Conservation (phyloP, 2,329 filamentous ascomycete genomes). For the Aspergillus ruber region DNA sequence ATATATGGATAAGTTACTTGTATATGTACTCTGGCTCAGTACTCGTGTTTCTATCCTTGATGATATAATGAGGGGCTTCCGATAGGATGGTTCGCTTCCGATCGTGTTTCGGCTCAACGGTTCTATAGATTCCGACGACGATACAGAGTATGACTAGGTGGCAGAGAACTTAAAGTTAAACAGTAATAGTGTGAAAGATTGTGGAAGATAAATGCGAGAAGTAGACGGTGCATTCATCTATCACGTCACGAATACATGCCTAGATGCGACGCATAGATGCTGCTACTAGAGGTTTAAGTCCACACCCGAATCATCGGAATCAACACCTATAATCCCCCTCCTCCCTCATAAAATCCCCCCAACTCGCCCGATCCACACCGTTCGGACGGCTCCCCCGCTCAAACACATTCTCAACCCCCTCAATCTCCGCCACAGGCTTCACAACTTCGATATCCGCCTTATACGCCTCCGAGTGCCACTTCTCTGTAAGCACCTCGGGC, state of each 20-base stretch:
- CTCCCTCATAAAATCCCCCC: slow-evolving; percentile 31
- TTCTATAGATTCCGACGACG: background rate
- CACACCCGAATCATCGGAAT: background rate
- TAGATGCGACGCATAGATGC: too few species aligned
- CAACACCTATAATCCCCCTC: slow-evolving; percentile 22
- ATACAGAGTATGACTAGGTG: background rate
- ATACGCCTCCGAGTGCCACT: slow-evolving; percentile 43
- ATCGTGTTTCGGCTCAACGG: background rate
- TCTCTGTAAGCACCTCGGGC: slow-evolving; percentile 42
- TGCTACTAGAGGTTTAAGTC: too few species aligned
- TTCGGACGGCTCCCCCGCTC: slow-evolving; percentile 46
- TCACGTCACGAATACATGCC: too few species aligned
- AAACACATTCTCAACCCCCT: slow-evolving; percentile 45
- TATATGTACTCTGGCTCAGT: too few species aligned
- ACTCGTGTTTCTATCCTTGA: too few species aligned
- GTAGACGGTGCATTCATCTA: background rate
- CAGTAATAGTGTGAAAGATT: too few species aligned
- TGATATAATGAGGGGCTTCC: background rate
- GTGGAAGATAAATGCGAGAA: too few species aligned
- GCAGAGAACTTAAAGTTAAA: background rate
- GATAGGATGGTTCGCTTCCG: slow-evolving; percentile 1
- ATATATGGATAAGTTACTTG: too few species aligned
- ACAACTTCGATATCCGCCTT: slow-evolving; percentile 44
- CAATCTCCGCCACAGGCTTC: slow-evolving; percentile 40
- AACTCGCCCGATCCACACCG: slow-evolving; percentile 45